Conservation (phyloP, 768 basidiomycete genomes). For the Pleurotus citrinopileatus region DNA sequence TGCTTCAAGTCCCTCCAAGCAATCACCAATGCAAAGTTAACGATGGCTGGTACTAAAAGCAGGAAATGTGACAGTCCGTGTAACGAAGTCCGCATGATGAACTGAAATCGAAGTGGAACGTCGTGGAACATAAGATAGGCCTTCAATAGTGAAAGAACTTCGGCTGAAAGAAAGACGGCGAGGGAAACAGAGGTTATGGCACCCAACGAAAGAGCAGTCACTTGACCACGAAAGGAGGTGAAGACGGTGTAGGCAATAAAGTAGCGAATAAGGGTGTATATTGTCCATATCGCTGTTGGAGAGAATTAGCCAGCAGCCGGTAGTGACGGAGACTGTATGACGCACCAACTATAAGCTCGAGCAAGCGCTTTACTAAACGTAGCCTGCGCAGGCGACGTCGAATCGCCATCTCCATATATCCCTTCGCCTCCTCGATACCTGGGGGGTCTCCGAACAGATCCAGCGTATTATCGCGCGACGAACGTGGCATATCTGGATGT, state of each 20-base stretch:
- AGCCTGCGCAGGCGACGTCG: constrained; percentile 27
- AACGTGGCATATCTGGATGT: constrained; percentile 21
- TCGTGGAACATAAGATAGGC: constrained; percentile 30
- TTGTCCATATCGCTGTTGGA: constrained; percentile 43
- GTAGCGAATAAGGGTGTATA: constrained; percentile 64
- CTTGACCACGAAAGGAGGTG: constrained; percentile 36
- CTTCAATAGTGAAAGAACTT: constrained; percentile 37
- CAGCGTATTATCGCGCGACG: constrained; percentile 25
- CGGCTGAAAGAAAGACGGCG: constrained; percentile 33
- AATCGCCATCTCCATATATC: constrained; percentile 19
- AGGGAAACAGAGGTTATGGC: constrained; percentile 40
- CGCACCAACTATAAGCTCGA: constrained; percentile 40
- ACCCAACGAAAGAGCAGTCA: constrained; percentile 45
- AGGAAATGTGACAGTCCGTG: constrained; percentile 42
- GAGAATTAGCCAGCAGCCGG: not conserved
- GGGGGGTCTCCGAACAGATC: constrained; percentile 25
- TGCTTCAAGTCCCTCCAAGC: constrained; percentile 45
- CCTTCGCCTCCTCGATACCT: constrained; percentile 26
- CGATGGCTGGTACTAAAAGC: constrained; percentile 48
- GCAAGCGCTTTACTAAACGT: constrained; percentile 21
- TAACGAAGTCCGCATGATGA: constrained; percentile 27
- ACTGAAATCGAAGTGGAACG: constrained; percentile 27
- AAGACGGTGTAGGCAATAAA: constrained; percentile 53
- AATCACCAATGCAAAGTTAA: constrained; percentile 54
- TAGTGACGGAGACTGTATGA: not conserved